Percentiles rank a stretch among this genome's conserved stretches.
Evolutionary conservation across 768 basidiomycete genomes (phyloP).

Genomic region (Russula ochroleuca): DNA sequence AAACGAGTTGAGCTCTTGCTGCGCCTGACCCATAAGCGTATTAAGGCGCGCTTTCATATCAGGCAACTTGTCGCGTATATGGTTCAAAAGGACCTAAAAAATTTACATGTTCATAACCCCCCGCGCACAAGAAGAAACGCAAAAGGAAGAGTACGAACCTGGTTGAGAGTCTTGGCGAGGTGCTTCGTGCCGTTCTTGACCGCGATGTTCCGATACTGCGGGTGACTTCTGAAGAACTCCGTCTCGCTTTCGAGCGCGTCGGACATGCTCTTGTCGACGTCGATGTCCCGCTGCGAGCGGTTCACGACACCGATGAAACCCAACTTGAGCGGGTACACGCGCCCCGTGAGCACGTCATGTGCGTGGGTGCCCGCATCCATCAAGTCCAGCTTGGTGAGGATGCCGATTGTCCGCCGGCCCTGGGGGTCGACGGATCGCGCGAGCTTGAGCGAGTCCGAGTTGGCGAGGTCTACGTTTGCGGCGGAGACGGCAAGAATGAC

Average conservation of each 20-base stretch:
- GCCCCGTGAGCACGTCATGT: slow-evolving; percentile 89
- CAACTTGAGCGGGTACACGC: slow-evolving; percentile 95
- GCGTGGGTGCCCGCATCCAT: slow-evolving; percentile 99
- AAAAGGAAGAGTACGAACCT: slow-evolving; percentile 47
- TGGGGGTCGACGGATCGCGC: slow-evolving; percentile 94
- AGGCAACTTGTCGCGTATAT: slow-evolving; percentile 96
- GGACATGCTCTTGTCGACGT: slow-evolving; percentile 73
- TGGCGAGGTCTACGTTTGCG: slow-evolving; percentile 97
- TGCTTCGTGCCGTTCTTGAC: slow-evolving; percentile 98
- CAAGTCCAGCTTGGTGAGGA: slow-evolving; percentile 94
- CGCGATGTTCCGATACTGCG: slow-evolving; percentile 91
- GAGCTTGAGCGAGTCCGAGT: slow-evolving; percentile 95
- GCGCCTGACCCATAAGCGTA: slow-evolving; percentile 97
- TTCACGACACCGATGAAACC: slow-evolving; percentile 99
- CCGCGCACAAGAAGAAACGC: background rate
- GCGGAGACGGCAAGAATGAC: slow-evolving; percentile 96
- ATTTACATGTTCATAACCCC: background rate
- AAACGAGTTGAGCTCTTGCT: slow-evolving; percentile 95
- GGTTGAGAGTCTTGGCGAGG: slow-evolving; percentile 88
- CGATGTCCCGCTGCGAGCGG: slow-evolving; percentile 97
- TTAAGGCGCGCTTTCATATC: slow-evolving; percentile 99
- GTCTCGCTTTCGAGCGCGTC: slow-evolving; percentile 82
- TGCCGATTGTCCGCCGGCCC: slow-evolving; percentile 93
- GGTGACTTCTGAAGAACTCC: slow-evolving; percentile 87
- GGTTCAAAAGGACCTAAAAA: slow-evolving; percentile 84